Base-by-base conservation (phyloP, 116 monocot genomes). In the Thalassia testudinum region DNA sequence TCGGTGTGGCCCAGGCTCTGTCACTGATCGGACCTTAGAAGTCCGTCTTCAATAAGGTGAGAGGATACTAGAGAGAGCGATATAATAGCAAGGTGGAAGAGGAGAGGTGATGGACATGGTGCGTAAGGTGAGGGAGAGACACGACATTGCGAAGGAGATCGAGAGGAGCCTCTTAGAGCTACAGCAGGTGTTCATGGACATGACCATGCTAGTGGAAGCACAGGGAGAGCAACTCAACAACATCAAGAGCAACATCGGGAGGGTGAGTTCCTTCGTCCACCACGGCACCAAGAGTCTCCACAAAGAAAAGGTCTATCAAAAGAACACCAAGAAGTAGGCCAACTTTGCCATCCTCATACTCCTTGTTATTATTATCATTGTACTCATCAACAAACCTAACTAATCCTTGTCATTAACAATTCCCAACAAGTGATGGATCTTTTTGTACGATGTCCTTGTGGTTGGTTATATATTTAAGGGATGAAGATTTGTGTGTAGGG, bases 121-220 rank as follows among this genome's bases (percentile, higher is more conserved):
- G 3, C 3, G 7, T 16, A 13, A 47, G 45, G 15, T 47, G 7
- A 5, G 45, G 45, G 45, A 47, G 20, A 5, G 45, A 2, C 45
- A 47, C 45, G 45, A 20, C 18, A 13, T 13, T 4, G 45, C 45
- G 18, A 47, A n/a, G 45, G 45, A 47, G 45, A 34, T 81, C 5
- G 86, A 87, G 78, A 72, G 45, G 72, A 81, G 78, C 58, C 56
- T 87, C 51, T 24, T 68, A 38, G 86, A 87, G 30, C 68, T 87
- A 57, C 80, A 86, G 47, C 81, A 81, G 75, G 72, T 87, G 44
- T 87, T 87, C 62, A 16, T 87, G 28, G 86, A 87, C 75, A 87
- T 87, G 86, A 75, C 81, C 18, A 78, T 64, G 23, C 62, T 87
- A n/a, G 81, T 87, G 42, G 86, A 72, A 53, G 75, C 78, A 10